These are phyloP conservation scores for Lactifluus echinatus DNA, from an alignment of 768 basidiomycete genomes.

Conservation along the genomic window DNA sequence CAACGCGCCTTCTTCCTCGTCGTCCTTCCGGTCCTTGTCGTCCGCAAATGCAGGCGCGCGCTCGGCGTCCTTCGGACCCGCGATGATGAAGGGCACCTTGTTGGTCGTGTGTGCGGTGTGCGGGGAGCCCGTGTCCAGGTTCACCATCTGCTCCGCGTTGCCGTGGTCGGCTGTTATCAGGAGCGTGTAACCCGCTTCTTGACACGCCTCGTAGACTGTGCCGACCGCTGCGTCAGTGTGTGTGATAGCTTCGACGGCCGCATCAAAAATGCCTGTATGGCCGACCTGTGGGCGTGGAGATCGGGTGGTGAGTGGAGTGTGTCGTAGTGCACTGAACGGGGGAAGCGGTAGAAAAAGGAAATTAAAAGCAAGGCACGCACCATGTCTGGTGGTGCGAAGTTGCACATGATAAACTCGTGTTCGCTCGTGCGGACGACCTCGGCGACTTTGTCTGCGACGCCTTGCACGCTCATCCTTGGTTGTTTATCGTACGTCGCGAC, in stretches of 20 bases:
- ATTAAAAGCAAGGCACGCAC: conserved; percentile 31
- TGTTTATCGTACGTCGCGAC: conserved; percentile 91
- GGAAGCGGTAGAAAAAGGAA: neutral
- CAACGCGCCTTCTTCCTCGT: conserved; percentile 64
- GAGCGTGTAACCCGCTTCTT: conserved; percentile 79
- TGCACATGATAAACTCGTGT: conserved; percentile 93
- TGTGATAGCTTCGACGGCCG: conserved; percentile 79
- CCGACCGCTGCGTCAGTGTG: conserved; percentile 88
- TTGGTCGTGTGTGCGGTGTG: conserved; percentile 92
- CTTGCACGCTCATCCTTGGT: conserved; percentile 83
- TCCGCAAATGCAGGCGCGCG: conserved; percentile 45
- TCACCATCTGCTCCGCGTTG: conserved; percentile 92
- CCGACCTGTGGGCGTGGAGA: conserved; percentile 49
- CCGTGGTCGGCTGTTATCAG: conserved; percentile 91
- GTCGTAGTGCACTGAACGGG: neutral
- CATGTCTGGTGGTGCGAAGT: conserved; percentile 97
- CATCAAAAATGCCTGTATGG: conserved; percentile 87
- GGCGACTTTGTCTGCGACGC: conserved; percentile 88
- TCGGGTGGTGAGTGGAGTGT: neutral
- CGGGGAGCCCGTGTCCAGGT: conserved; percentile 72
- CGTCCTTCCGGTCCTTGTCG: conserved; percentile 41
- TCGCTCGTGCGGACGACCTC: conserved; percentile 61
- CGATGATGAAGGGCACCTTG: conserved; percentile 85
- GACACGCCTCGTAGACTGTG: conserved; percentile 77
- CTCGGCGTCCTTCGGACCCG: conserved; percentile 38